Conservation (phyloP, 441 rosid genomes). For the Gossypium davidsonii region DNA sequence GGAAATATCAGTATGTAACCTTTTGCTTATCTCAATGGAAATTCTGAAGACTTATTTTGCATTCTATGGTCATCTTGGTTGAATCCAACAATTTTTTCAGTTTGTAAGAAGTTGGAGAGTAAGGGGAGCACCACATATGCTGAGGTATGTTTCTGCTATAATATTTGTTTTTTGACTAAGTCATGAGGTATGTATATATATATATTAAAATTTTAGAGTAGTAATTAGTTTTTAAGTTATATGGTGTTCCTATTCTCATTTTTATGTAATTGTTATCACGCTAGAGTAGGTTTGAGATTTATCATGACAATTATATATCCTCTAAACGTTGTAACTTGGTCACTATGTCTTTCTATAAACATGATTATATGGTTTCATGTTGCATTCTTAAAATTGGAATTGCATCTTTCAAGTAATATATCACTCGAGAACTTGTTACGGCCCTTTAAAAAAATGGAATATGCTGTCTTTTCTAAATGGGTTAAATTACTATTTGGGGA, state of each 20-base stretch:
- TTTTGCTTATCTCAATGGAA: not conserved
- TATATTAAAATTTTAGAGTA: not conserved
- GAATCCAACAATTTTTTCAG: constrained; percentile 21
- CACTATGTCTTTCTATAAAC: not conserved
- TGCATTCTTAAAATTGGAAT: not conserved
- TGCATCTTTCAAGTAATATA: not conserved
- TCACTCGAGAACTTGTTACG: not conserved
- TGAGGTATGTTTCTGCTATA: constrained; percentile 30
- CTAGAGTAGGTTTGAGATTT: not conserved
- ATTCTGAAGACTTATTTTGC: not conserved
- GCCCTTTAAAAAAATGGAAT: not conserved
- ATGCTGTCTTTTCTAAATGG: not conserved
- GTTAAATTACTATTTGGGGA: too few relatives aligned
- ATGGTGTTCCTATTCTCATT: not conserved
- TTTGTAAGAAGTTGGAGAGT: constrained; percentile 48
- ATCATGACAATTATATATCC: not conserved
- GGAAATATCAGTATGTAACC: not conserved
- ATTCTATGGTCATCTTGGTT: not conserved
- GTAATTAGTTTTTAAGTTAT: not conserved
- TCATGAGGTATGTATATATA: not conserved
- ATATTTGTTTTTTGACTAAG: not conserved
- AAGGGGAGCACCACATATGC: constrained; percentile 48
- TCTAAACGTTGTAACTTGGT: not conserved
- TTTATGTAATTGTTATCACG: not conserved
- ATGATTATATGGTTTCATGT: not conserved